Percentiles rank a stretch among this genome's conserved stretches.
Conservation (phyloP, 2,329 filamentous ascomycete species). For the Aspergillus niger region DNA sequence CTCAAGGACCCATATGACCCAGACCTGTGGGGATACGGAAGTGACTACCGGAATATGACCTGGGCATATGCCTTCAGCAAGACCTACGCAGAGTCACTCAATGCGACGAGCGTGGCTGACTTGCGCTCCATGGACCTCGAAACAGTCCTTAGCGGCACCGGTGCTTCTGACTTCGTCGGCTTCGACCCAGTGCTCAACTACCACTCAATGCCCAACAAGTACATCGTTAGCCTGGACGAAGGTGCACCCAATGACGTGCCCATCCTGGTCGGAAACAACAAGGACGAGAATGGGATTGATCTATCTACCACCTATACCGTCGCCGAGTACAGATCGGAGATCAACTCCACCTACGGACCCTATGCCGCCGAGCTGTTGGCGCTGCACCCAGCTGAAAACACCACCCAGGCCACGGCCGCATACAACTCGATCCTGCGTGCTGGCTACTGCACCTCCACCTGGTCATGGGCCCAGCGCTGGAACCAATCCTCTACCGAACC, state of each 20-base stretch:
- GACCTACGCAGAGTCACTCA: not conserved
- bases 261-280: not conserved
- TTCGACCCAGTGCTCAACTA: not conserved
- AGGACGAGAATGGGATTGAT: not conserved
- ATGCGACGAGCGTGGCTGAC: not conserved
- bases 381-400: not conserved
- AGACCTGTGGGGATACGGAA: not conserved
- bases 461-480: not conserved
- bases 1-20: not conserved
- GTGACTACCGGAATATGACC: not conserved
- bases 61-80: not conserved
- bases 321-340: not conserved
- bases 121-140: not conserved
- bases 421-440: not conserved
- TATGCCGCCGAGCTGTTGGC: not conserved
- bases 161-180: not conserved
- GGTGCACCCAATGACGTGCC: not conserved
- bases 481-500: not conserved
- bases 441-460: not conserved
- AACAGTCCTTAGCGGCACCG: not conserved
- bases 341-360: not conserved
- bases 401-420: not conserved
- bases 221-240: not conserved
- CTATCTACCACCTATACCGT: not conserved
- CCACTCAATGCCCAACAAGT: not conserved